Percentiles rank a stretch among this genome's conserved stretches.
Evolutionary conservation across 83 land plant genomes (phyloP).

Genomic region (Larix sibirica): DNA sequence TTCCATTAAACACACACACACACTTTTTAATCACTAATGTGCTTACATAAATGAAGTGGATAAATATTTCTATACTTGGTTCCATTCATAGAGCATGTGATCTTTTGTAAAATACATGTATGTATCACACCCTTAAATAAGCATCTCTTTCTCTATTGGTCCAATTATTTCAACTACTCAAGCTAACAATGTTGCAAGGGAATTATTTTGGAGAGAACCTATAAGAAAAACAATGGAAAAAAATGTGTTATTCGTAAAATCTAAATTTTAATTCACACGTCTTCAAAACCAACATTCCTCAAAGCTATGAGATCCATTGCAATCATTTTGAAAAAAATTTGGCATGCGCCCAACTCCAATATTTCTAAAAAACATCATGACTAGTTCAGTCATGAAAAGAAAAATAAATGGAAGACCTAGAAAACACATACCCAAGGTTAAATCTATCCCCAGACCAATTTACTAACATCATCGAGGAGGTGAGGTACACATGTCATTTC

Average conservation of each 20-base stretch:
- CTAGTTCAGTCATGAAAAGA: too few species aligned
- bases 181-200: slow-evolving; percentile 80
- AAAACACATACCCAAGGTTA: too few species aligned
- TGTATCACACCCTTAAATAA: slow-evolving; percentile 81
- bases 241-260: not conserved
- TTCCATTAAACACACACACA: too few species aligned
- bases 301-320: too few species aligned
- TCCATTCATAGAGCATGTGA: slow-evolving; percentile 85
- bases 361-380: too few species aligned
- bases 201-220: slow-evolving; percentile 90
- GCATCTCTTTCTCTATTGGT: slow-evolving; percentile 75
- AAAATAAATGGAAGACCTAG: too few species aligned
- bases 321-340: too few species aligned
- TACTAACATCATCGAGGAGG: not conserved
- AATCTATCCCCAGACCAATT: too few species aligned
- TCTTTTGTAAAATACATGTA: slow-evolving; percentile 82
- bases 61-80: slow-evolving; percentile 44
- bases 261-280: too few species aligned
- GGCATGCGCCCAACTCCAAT: too few species aligned
- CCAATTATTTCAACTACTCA: slow-evolving; percentile 81
- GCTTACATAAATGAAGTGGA: not conserved
- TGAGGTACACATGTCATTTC: not conserved
- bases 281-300: too few species aligned
- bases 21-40: too few species aligned
- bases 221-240: not conserved